Evolutionary conservation across 441 rosid species (phyloP), one percentile per base, ranked within the genome.

Genomic region (Adansonia rubrostipa): DNA sequence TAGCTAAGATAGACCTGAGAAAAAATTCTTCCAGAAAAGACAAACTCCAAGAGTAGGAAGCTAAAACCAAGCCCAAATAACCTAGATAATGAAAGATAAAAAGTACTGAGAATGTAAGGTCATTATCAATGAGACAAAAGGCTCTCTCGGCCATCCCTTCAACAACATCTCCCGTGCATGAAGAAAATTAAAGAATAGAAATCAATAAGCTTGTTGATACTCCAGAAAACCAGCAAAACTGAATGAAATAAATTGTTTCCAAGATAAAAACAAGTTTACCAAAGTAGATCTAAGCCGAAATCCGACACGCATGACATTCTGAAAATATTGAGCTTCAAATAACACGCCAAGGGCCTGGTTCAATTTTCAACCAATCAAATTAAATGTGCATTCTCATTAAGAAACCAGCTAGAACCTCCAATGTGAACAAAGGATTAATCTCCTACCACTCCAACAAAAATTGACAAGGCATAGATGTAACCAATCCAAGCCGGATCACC

Each of bases 301-400:
- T 77, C 99, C 99, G 76, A 90, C 93, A 75, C 99, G 97, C 95
- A 97, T 85, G 79, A 94, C 98, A 92, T 97, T 97, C 88, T 91
- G 92, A 80, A 97, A 95, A 87, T 95, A 97, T 75, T 97, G 99
- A 79, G 98, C 99, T 90, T 97, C 99, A 78, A 78, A 91, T 63
- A 97, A 84, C 79, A 95, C 99, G 0, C 99, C 99, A 64, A 93
- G 74, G 58, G 89, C 92, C 99, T 97, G 95, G 76, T 83, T 65
- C 81, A 79, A 67, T 77, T 80, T 76, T 40, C 65, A 80, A 48
- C 76, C 74, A 78, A 77, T 81, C 79, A 86, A 80, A 76, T 70
- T 65, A 7, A 3, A 36, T 19, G 50, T 60, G 3, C 40, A 78
- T 62, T 24, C 56, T 66, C 40, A 53, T 68, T 67, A 78, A 70